Evolutionary conservation across 2,329 filamentous ascomycete genomes (phyloP), one percentile per base, ranked within the genome.

Genomic region (Sarocladiaceae sp.): DNA sequence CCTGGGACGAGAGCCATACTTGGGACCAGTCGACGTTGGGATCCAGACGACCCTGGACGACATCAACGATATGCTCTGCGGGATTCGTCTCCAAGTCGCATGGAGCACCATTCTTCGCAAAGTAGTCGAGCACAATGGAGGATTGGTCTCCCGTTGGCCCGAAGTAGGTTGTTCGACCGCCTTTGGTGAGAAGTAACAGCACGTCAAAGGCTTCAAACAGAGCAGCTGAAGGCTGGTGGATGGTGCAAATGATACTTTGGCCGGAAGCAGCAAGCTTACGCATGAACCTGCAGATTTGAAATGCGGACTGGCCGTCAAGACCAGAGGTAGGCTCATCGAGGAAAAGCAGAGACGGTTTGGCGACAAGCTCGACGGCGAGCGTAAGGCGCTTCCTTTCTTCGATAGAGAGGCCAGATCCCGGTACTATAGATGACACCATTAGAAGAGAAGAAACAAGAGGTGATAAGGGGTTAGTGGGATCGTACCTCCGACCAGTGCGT

Each of bases 321-420:
- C 85, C 85, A 7, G 83, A 87, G 3, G 84, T 88, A 2, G 85
- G 85, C 55, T 89, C 85, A 53, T 89, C 85, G 12, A 88, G 70
- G 68, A 88, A 89, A 13, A 88, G 73, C 40, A 88, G 71, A 31
- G 82, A 73, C 1, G 85, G 85, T 55, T 83, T 85, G 1, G 84
- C 84, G 13, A 82, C 84, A 3, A 89, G 68, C 57, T 88, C 85
- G 2, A 88, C 83, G 54, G 82, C 85, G 46, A 88, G 88, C 0
- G 84, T 88, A 11, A 88, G 67, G 49, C 83, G 75, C 40, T 71
- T 71, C 11, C 67, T 54, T 46, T 71, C 66, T 46, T 71, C 68
- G 1, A 67, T 61, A 47, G 78, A 62, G 2, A 61, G 49, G 0
- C 59, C 59, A 67, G 84, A 80, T 42, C 2, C 69, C 64, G 26